phyloP scores from a whole-genome alignment of 106 monocot genomes.

The Allium fistulosum region DNA sequence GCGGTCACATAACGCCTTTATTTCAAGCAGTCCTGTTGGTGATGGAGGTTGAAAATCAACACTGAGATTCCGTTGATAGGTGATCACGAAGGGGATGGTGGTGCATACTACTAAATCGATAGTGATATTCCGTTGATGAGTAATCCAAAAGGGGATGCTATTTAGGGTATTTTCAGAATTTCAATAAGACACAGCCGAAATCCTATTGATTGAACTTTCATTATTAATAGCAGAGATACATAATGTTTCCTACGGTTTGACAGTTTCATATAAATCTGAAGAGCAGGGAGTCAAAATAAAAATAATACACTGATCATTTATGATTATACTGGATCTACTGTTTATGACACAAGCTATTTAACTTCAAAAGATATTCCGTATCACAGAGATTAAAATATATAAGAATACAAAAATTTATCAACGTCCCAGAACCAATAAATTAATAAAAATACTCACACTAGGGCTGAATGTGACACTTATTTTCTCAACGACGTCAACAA shows the following conservation, averaged over 20 bases:
- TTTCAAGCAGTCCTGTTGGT: too few relatives aligned
- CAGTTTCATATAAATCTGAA: neutral
- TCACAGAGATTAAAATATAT: neutral
- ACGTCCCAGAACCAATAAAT: neutral
- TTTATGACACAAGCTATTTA: neutral
- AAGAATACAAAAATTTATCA: neutral
- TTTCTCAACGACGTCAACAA: constrained; percentile 97
- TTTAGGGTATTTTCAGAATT: too few relatives aligned
- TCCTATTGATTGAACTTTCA: too few relatives aligned
- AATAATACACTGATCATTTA: neutral
- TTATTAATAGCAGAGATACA: too few relatives aligned
- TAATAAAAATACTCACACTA: constrained; percentile 61
- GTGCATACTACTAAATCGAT: too few relatives aligned
- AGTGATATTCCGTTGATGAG: too few relatives aligned
- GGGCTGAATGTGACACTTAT: constrained; percentile 99
- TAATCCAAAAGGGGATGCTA: too few relatives aligned
- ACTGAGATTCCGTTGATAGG: too few relatives aligned
- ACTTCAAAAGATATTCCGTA: neutral
- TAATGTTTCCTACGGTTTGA: neutral
- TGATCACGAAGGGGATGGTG: too few relatives aligned
- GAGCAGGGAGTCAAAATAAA: neutral
- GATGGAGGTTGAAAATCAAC: too few relatives aligned
- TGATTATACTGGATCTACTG: neutral
- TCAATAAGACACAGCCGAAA: too few relatives aligned
- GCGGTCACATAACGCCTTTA: too few relatives aligned